phyloP scores from a whole-genome alignment of 2,329 filamentous ascomycete genomes.

The Claviceps humidiphila region DNA sequence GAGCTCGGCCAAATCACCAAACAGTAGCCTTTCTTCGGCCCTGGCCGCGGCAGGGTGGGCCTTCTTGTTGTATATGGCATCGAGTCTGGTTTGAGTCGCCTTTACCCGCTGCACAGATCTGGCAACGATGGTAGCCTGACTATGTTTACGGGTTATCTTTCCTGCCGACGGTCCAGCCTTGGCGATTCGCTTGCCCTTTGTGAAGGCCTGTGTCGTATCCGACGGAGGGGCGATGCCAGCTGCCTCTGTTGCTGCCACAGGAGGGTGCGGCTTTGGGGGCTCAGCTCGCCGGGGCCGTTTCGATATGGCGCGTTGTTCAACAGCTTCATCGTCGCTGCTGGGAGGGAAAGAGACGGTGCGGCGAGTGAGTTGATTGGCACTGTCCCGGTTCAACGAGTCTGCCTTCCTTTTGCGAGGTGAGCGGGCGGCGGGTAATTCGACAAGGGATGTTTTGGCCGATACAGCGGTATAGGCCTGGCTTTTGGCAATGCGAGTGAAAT shows the following conservation, averaged over 20 bases:
- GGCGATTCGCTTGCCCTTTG: conserved; percentile 20
- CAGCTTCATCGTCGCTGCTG: conserved; percentile 20
- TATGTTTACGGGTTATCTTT: conserved; percentile 18
- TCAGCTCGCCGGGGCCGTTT: conserved; percentile 12
- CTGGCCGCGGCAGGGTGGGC: conserved; percentile 17
- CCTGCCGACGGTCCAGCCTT: conserved; percentile 16
- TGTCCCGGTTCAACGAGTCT: conserved; percentile 12
- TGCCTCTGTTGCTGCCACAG: not conserved
- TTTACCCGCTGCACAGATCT: conserved; percentile 17
- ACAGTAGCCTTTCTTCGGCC: conserved; percentile 22
- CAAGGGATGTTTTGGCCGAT: conserved; percentile 21
- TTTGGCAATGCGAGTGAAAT: conserved; percentile 37
- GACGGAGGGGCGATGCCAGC: not conserved
- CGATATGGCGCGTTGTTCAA: not conserved
- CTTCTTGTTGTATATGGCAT: conserved; percentile 17
- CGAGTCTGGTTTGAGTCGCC: conserved; percentile 22
- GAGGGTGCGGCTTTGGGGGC: conserved; percentile 2
- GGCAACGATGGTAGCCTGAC: conserved; percentile 18
- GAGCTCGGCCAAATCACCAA: conserved; percentile 43
- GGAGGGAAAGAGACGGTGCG: conserved; percentile 20
- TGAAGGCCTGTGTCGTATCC: not conserved
- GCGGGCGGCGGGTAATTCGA: conserved; percentile 13
- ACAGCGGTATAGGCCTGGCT: conserved; percentile 13
- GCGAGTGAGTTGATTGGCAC: conserved; percentile 11
- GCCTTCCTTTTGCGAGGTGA: conserved; percentile 27